Base-by-base conservation (phyloP, 495 filamentous ascomycete species). In the Venustampulla echinocandica region DNA sequence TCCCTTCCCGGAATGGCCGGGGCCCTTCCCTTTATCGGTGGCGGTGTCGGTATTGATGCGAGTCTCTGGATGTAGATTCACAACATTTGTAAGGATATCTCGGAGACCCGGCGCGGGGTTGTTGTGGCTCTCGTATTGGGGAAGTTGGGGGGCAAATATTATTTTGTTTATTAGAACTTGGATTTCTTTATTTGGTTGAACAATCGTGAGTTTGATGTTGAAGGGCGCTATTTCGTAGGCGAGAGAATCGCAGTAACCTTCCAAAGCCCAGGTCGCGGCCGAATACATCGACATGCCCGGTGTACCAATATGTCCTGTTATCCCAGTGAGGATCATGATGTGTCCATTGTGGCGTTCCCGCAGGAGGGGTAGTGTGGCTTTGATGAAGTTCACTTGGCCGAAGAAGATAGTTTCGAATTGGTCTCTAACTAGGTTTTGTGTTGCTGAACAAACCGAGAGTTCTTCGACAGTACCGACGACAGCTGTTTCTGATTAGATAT, bases 181-280 rank as follows among this genome's bases (percentile, higher is more conserved):
- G 52, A 93, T 85, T 66, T 95, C 89, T 62, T 78, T 75, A 57
- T 76, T 75, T 46, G 90, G 87, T 68, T 98, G 92, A 34, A 98
- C 79, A 56, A 98, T 90, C 28, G 87, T 94, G 56, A 96, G 76
- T 63, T 90, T 94, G 70, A 97, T 79, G 64, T 95, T 95, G 73
- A 96, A 97, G 1, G 92, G 92, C 0, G 92, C 92, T 43, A 98
- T 84, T 65, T 98, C 92, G 67, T 95, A 98, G 1, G 90, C 90
- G 10, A 98, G 71, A 38, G 87, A 92, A 76, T 95, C 90, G 65
- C 88, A 95, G 63, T 92, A 95, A n/a, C 92, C 92, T 64, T 98
- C 92, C 4, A 97, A 76, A 6, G 90, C 92, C 88, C 93, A 95
- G 32, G 86, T 87, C 19, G 87, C 81, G 35, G 92, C 89, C 55